Percentiles rank a stretch among this genome's conserved stretches.
Evolutionary conservation across 164 flowering plant species (phyloP).

Genomic region (Nymphaea colorata): DNA sequence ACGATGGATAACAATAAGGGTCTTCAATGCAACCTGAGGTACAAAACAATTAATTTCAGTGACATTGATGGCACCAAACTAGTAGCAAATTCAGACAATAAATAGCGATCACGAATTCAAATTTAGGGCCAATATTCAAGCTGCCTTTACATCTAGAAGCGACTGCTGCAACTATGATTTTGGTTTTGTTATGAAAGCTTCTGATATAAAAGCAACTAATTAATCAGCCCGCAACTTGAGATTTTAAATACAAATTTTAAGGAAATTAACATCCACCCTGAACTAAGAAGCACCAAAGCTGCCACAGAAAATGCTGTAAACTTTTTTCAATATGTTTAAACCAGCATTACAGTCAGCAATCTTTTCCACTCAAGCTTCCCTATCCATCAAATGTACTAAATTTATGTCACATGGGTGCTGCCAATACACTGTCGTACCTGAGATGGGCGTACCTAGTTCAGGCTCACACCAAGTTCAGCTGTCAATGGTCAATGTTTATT

Average conservation of each 20-base stretch:
- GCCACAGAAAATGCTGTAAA: neutral
- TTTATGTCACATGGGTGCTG: neutral
- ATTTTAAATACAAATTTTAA: neutral
- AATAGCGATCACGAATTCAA: neutral
- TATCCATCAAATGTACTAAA: neutral
- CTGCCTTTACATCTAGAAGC: neutral
- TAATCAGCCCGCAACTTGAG: neutral
- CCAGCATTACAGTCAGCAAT: neutral
- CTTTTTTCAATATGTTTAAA: neutral
- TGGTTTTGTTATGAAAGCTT: neutral
- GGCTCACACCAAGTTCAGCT: neutral
- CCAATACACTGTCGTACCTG: too few relatives aligned
- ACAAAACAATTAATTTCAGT: neutral
- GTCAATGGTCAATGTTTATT: neutral
- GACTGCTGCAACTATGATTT: neutral
- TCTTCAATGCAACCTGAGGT: conserved; percentile 86
- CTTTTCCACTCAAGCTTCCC: neutral
- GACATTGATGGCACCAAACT: neutral
- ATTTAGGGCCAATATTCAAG: neutral
- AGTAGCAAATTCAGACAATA: neutral
- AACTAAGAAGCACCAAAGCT: neutral
- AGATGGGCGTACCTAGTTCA: neutral
- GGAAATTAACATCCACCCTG: neutral
- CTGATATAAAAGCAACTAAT: neutral
- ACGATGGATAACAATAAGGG: conserved; percentile 86